Evolutionary conservation across 2,329 filamentous ascomycete genomes (phyloP).

Genomic region (Cladophialophora bantiana): DNA sequence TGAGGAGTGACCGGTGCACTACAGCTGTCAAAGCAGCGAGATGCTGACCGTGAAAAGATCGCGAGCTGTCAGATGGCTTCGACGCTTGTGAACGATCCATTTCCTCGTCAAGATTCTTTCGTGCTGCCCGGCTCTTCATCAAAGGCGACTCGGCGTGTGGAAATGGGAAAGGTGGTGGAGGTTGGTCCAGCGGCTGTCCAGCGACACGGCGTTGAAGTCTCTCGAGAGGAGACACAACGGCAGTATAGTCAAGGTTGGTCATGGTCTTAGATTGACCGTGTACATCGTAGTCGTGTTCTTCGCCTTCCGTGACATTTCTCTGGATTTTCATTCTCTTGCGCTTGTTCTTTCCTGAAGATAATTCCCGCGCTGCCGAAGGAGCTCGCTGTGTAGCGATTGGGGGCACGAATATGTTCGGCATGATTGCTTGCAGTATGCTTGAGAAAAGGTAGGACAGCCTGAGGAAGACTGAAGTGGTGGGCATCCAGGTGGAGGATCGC

Average conservation of each 20-base stretch:
- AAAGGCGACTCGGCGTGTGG: conserved; percentile 48
- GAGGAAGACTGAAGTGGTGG: neutral
- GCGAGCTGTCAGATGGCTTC: conserved; percentile 44
- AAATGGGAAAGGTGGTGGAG: conserved; percentile 51
- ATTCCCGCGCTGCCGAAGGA: neutral
- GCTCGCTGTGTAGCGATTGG: conserved; percentile 13
- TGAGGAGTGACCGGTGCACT: conserved; percentile 74
- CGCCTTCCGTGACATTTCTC: conserved; percentile 28
- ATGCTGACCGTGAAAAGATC: conserved; percentile 59
- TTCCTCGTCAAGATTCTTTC: neutral
- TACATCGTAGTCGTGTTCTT: conserved; percentile 4
- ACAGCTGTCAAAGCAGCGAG: conserved; percentile 72
- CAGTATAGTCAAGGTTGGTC: conserved; percentile 33
- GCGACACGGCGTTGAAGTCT: conserved; percentile 53
- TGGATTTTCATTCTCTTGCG: conserved; percentile 45
- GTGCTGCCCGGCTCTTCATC: conserved; percentile 26
- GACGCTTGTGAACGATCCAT: conserved; percentile 41
- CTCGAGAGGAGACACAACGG: conserved; percentile 49
- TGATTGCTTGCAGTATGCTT: neutral
- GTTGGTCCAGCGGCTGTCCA: conserved; percentile 48
- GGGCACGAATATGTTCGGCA: conserved; percentile 18
- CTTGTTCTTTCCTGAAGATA: conserved; percentile 39
- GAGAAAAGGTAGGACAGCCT: neutral
- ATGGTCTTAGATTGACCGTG: neutral
- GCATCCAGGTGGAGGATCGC: neutral